Percentiles rank a stretch among this genome's conserved stretches.
Conservation (phyloP, 345 rosid species). For the Gossypioides kirkii region DNA sequence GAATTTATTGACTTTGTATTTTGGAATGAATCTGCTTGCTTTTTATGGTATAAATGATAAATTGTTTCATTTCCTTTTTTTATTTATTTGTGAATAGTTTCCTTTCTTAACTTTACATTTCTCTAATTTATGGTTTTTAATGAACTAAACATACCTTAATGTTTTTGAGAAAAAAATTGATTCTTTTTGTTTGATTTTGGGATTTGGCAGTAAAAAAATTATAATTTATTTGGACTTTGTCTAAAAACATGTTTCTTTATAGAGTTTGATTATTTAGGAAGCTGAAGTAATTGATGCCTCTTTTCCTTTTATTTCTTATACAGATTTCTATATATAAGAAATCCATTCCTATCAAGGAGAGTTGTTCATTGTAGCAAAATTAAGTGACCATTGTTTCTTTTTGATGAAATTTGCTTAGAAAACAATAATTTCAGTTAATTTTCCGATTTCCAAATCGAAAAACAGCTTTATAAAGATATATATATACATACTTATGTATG, state of each 20-base stretch:
- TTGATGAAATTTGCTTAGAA: neutral
- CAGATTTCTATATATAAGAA: neutral
- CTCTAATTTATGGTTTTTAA: neutral
- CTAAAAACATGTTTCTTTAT: neutral
- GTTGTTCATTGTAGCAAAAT: neutral
- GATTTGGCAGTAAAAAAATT: neutral
- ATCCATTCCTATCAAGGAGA: neutral
- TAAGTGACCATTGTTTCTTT: neutral
- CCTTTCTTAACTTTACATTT: neutral
- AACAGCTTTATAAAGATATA: neutral
- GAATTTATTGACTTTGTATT: neutral
- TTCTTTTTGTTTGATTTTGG: neutral
- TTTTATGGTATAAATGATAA: neutral
- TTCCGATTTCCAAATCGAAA: neutral
- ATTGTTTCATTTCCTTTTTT: neutral
- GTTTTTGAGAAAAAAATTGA: neutral
- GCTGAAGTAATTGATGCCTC: neutral
- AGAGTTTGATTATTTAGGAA: neutral
- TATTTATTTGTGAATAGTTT: no score
- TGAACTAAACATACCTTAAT: neutral
- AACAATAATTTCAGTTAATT: neutral
- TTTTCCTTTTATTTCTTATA: neutral
- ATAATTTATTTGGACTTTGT: neutral
- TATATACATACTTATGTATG: no score
- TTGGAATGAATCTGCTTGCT: constrained; percentile 4